Evolutionary conservation across 2,329 filamentous ascomycete genomes (phyloP), one percentile per base, ranked within the genome.

Genomic region (Myriosclerotinia scirpicola): DNA sequence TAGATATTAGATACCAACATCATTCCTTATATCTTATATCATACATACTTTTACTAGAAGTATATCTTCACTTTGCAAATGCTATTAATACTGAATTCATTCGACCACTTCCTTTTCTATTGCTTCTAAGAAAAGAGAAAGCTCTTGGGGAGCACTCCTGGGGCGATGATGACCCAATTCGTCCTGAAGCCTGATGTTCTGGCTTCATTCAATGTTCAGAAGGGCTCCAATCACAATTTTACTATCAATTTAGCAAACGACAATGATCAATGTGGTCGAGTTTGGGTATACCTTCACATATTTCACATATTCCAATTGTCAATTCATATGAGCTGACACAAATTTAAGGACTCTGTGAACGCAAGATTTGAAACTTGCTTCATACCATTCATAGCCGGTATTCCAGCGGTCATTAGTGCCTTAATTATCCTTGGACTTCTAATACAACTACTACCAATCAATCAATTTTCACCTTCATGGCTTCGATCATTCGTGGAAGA

Each of bases 401-500:
- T 75, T 54, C 74, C 75, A 55, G 69, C 71, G 20, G 46, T 70
- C 5, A 68, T 79, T 60, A 70, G 72, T 30, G 54, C 75, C 42
- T 71, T 71, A 36, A 74, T 78, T 66, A 8, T 78, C 11, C 52
- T 78, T n/a, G 70, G 69, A 6, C 69, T 71, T 34, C 48, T 73
- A 1, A 54, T 76, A 1, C 64, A 68, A 38, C 67, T 73, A 9
- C 54, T 75, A 34, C 69, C 71, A 55, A 42, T 67, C 46, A 75
- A 71, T 72, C 76, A 78, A 53, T 81, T 69, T 22, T 61, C 40
- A 11, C 73, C 85, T 44, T 75, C 71, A 76, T 87, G 85, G 84
- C 80, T 79, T 26, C 77, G 73, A 58, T 78, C 82, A 5, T 87
- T 87, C 68, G 75, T 87, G 22, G 72, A 79, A 22, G 83, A 85